These are phyloP conservation scores for Penicilliopsis zonata DNA, from an alignment of 495 filamentous ascomycete genomes.

Conservation along the genomic window DNA sequence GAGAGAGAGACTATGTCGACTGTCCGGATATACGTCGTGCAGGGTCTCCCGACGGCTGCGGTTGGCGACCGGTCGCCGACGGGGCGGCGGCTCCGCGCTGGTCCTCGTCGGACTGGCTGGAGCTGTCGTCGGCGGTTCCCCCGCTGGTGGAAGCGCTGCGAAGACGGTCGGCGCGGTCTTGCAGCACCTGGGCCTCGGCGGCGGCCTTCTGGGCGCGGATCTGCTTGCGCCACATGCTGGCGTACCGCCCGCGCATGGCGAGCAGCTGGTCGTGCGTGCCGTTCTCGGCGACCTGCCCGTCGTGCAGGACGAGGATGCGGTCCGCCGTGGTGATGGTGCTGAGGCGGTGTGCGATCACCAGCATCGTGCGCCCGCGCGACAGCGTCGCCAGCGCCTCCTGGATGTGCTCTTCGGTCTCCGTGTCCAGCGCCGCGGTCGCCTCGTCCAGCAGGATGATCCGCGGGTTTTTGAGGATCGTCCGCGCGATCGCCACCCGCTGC, in stretches of 20 bases:
- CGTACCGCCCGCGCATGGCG: slow-evolving; percentile 64
- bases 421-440: slow-evolving; percentile 90
- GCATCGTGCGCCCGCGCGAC: slow-evolving; percentile 71
- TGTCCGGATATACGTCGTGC: background rate
- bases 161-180: slow-evolving; percentile 32
- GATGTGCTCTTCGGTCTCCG: slow-evolving; percentile 92
- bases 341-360: slow-evolving; percentile 77
- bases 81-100: slow-evolving; percentile 20
- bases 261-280: slow-evolving; percentile 83
- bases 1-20: slow-evolving; percentile 8
- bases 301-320: slow-evolving; percentile 85
- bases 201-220: slow-evolving; percentile 77
- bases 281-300: slow-evolving; percentile 69
- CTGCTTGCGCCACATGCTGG: slow-evolving; percentile 93
- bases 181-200: slow-evolving; percentile 53
- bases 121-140: slow-evolving; percentile 35
- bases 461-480: slow-evolving; percentile 91
- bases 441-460: slow-evolving; percentile 94
- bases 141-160: slow-evolving; percentile 30
- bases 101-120: slow-evolving; percentile 41
- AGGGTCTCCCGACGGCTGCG: slow-evolving; percentile 7
- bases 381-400: slow-evolving; percentile 74
- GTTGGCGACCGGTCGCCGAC: slow-evolving; percentile 12
- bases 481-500: slow-evolving; percentile 91
- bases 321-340: slow-evolving; percentile 92